Conservation (phyloP, 2,329 filamentous ascomycete genomes). For the Myotisia sp. region DNA sequence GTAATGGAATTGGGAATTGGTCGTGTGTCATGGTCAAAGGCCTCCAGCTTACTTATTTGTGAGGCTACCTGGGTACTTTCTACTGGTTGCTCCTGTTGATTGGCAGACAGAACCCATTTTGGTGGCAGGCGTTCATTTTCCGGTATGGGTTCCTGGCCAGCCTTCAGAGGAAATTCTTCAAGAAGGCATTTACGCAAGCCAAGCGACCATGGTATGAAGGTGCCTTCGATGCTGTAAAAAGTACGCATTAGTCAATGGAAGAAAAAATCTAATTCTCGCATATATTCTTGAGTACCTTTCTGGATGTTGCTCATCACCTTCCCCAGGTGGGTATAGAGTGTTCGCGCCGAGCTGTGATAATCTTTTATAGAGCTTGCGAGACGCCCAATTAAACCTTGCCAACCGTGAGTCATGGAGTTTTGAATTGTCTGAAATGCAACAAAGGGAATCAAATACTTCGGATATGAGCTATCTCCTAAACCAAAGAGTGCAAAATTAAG, state of each 20-base stretch:
- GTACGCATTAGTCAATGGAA: neutral
- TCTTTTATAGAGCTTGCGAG: slow-evolving; percentile 72
- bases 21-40: slow-evolving; percentile 30
- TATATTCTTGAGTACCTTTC: slow-evolving; percentile 52
- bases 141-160: slow-evolving; percentile 54
- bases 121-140: slow-evolving; percentile 61
- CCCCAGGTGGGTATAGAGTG: slow-evolving; percentile 61
- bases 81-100: neutral
- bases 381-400: slow-evolving; percentile 80
- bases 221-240: slow-evolving; percentile 57
- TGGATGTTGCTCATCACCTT: slow-evolving; percentile 85
- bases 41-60: neutral
- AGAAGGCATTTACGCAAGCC: slow-evolving; percentile 54
- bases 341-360: slow-evolving; percentile 69
- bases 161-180: slow-evolving; percentile 52
- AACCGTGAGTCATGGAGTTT: too few relatives aligned
- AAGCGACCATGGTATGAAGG: slow-evolving; percentile 63
- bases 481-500: slow-evolving; percentile 76
- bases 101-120: slow-evolving; percentile 45
- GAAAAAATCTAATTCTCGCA: neutral
- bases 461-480: slow-evolving; percentile 85
- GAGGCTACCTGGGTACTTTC: neutral
- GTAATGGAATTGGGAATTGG: slow-evolving; percentile 44
- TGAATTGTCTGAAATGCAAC: neutral
- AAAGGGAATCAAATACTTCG: slow-evolving; percentile 49